Base-by-base conservation (phyloP, 2,329 filamentous ascomycete genomes). In the Epicoccum nigrum region DNA sequence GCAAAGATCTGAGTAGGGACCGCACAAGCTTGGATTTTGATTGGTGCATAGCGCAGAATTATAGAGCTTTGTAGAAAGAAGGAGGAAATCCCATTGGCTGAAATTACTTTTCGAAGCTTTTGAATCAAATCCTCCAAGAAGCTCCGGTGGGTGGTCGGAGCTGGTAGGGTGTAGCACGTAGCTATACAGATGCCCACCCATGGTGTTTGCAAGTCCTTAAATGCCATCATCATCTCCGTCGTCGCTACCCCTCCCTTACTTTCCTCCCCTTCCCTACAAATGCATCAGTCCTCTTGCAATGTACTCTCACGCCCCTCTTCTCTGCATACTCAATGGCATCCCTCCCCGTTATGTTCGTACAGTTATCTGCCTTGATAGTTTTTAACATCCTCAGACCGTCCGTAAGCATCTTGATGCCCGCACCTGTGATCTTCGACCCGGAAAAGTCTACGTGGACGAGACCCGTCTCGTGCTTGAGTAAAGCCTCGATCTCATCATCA, bases 291-390 rank as follows among this genome's bases (percentile, higher is more conserved):
- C 61, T 64, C 25, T 25, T 45, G 37, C 46, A 62, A 15, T 54
- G 55, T 3, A 70, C 64, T 8, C 19, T 13, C 1, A 71, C 54
- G 0, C 75, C 75, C 50, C 69, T 69, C 5, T 43, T 48, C 40
- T 69, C 58, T 3, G 76, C 76, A 66, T 75, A 77, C 11, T 68
- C 64, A 4, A 77, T 63, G 0, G 74, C 76, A 61, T 78, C 76
- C 1, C 69, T 55, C 13, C 70, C 68, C 9, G 44, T 61, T 1
- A 78, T 65, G 6, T 60, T 41, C 2, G 44, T 44, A 39, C 76
- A 78, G 7, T 72, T 53, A 35, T 76, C 63, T 15, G 75, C 57
- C 2, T 61, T 63, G 15, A 78, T 56, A 9, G 51, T 54, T 33
- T 59, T 60, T 4, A 77, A 52, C 8, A 55, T 52, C 0, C 58